Evolutionary conservation across 208 protist species (phyloP).

Genomic region (Spongospora subterranea): DNA sequence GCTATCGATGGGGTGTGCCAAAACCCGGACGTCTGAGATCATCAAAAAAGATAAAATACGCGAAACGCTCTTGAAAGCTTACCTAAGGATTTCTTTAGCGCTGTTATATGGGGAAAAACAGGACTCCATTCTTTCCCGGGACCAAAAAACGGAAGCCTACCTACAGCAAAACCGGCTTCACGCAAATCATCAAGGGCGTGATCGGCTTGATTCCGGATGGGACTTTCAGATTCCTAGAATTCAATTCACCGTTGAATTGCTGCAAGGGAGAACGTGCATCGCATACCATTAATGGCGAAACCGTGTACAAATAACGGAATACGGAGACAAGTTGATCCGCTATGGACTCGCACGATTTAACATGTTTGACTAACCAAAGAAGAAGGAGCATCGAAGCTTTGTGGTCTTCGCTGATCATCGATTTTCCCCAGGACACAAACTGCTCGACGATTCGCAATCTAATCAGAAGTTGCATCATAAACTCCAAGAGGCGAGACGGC

Average conservation of each 20-base stretch:
- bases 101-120: conserved; percentile 25
- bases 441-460: neutral
- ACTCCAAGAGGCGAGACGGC: neutral
- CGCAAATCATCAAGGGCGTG: neutral
- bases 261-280: neutral
- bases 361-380: conserved; percentile 11
- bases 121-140: neutral
- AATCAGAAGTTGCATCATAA: neutral
- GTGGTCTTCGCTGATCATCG: conserved; percentile 39
- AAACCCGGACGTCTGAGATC: no score
- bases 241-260: neutral
- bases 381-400: conserved; percentile 24
- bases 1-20: no score
- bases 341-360: neutral
- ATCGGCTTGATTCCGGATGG: conserved; percentile 32
- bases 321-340: neutral
- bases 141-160: conserved; percentile 1
- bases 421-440: neutral
- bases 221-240: neutral
- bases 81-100: neutral
- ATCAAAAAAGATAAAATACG: no score
- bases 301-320: conserved; percentile 44
- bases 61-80: neutral
- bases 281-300: conserved; percentile 36
- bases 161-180: neutral